Conservation (phyloP, 345 rosid species). For the Aquilaria yunnanensis region DNA sequence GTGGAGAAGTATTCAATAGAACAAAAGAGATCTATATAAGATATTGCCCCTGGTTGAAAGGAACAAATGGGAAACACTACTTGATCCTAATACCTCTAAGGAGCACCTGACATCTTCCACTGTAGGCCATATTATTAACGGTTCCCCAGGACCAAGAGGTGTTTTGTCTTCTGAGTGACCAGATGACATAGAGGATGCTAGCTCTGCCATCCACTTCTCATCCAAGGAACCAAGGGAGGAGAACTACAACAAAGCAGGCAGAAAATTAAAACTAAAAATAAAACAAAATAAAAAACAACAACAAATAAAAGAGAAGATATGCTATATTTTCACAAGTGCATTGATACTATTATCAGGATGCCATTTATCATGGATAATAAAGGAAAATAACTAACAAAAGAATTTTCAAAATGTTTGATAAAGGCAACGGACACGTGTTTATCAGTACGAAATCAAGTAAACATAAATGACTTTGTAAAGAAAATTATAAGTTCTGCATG, state of each 20-base stretch:
- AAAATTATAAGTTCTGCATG: constrained; percentile 1
- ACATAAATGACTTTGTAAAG: background rate
- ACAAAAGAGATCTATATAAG: too few species aligned
- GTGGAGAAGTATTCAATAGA: too few species aligned
- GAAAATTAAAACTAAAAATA: constrained; percentile 2
- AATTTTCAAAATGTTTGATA: background rate
- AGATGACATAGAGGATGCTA: constrained; percentile 76
- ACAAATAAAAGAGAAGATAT: background rate
- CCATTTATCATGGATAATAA: background rate
- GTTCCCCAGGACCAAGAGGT: constrained; percentile 76
- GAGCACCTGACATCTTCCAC: constrained; percentile 93
- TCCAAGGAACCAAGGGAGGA: constrained; percentile 94
- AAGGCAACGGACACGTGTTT: too few species aligned
- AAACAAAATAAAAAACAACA: background rate
- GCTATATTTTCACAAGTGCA: too few species aligned
- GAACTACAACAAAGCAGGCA: constrained; percentile 45
- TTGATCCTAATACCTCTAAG: constrained; percentile 55
- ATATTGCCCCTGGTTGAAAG: too few species aligned
- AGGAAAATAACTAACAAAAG: background rate
- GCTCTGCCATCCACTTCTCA: constrained; percentile 90
- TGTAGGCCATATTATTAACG: constrained; percentile 85
- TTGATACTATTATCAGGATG: too few species aligned
- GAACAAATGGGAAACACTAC: background rate
- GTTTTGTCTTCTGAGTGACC: constrained; percentile 68
- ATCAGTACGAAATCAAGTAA: too few species aligned